Base-by-base conservation (phyloP, 2,329 filamentous ascomycete species). In the Acrodontium crateriforme region DNA sequence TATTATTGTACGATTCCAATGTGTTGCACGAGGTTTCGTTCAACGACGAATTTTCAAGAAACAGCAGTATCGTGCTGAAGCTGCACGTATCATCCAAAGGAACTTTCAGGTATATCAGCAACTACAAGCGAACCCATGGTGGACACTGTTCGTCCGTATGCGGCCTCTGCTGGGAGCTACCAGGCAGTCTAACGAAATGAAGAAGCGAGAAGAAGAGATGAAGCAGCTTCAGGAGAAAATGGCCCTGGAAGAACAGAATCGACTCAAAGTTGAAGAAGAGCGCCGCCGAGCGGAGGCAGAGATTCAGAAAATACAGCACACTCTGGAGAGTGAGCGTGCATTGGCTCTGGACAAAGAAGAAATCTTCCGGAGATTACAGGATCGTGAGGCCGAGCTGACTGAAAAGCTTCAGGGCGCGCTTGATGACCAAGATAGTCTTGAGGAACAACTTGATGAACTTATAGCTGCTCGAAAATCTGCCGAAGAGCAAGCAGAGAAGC, bases 291-390 rank as follows among this genome's bases (percentile, higher is more conserved):
- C 82, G 2, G 80, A 95, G 42, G 65, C 76, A 9, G 89, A 98
- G 46, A 78, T 94, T 46, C 71, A 85, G 41, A 75, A 80, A 17
- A 81, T 95, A 25, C 85, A 94, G 50, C 83, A 95, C 45, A 92
- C 82, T 0, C 66, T 99, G 2, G 91, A 98, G 53, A 93, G 85
- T 40, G 91, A 98, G 55, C 74, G 89, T 27, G 82, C 87, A n/a
- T 65, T 98, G 22, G 89, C 89, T 1, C 62, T 98, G 4, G 89
- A 99, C 56, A 98, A 98, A 52, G 91, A 99, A 50, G 89, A 98
- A 47, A 98, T 99, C 35, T 98, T 95, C 64, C 91, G 87, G 50
- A 74, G 91, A n/a, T 65, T 98, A 13, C 89, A 94, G 49, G 62
- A 77, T 29, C 78, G 89, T n/a, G 89, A 98, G 55, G 69, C 74